These are phyloP conservation scores for Penicillium aurantiogriseum DNA, from an alignment of 2,329 filamentous ascomycete species.

Conservation along the genomic window DNA sequence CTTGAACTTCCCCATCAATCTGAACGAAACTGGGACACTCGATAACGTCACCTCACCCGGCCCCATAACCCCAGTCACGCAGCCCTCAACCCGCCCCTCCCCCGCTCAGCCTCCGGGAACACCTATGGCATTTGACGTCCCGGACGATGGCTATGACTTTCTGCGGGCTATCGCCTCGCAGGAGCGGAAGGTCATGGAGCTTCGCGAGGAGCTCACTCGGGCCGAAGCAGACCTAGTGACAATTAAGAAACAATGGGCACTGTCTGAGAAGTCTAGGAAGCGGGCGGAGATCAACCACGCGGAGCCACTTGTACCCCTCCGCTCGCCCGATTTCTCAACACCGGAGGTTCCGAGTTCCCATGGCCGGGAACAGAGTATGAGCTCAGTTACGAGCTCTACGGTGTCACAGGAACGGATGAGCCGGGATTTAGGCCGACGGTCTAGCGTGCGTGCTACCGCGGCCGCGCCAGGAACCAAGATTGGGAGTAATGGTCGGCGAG, in stretches of 20 bases:
- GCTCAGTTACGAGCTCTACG: conserved; percentile 27
- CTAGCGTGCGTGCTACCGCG: conserved; percentile 58
- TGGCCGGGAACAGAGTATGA: conserved; percentile 28
- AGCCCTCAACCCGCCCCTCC: conserved; percentile 34
- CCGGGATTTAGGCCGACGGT: conserved; percentile 70
- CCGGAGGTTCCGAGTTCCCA: conserved; percentile 20
- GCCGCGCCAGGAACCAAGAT: conserved; percentile 35
- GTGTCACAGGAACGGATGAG: conserved; percentile 38
- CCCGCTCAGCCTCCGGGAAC: conserved; percentile 29
- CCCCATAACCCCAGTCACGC: conserved; percentile 35
- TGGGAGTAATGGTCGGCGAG: conserved; percentile 52
- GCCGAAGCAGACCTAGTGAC: conserved; percentile 74
- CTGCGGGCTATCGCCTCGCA: conserved; percentile 89
- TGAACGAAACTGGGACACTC: conserved; percentile 17
- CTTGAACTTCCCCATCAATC: conserved; percentile 48
- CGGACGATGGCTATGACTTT: conserved; percentile 62
- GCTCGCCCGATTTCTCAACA: conserved; percentile 32
- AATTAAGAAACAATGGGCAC: conserved; percentile 81
- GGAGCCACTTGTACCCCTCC: conserved; percentile 60
- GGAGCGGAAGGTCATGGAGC: conserved; percentile 83
- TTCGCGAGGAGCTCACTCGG: conserved; percentile 81
- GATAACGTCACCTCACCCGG: conserved; percentile 31
- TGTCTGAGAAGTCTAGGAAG: conserved; percentile 74
- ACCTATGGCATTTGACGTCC: conserved; percentile 30
- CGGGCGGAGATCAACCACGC: conserved; percentile 62